Conservation (phyloP, 2,329 filamentous ascomycete genomes). For the Cryphonectria parasitica region DNA sequence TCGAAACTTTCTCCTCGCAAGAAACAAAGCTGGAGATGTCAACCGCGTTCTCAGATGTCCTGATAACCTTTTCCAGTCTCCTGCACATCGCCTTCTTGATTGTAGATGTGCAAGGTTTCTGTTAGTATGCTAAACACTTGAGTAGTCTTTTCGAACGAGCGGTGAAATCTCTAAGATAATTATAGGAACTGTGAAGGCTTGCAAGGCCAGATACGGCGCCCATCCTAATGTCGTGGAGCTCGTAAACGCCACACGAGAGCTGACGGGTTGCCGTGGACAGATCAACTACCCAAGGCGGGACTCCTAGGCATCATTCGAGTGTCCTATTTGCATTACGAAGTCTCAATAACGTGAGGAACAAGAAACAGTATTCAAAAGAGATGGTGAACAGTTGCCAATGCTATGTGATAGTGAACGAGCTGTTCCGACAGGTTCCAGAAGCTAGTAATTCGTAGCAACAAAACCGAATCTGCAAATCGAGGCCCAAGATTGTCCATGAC, state of each 20-base stretch:
- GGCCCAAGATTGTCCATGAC: neutral
- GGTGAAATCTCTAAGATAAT: neutral
- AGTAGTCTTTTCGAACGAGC: neutral
- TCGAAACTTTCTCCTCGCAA: neutral
- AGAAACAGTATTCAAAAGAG: too few species aligned
- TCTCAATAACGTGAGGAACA: too few species aligned
- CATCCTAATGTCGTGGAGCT: neutral
- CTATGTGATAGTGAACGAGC: neutral
- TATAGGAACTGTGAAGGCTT: neutral
- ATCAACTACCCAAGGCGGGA: neutral
- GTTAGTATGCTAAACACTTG: too few species aligned
- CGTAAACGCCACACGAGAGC: neutral
- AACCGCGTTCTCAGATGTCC: neutral
- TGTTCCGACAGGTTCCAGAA: neutral
- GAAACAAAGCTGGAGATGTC: neutral
- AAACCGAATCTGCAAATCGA: neutral
- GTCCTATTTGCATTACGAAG: neutral
- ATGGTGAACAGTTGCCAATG: neutral
- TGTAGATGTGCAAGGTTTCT: neutral
- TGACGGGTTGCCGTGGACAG: neutral
- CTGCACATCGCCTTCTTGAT: neutral
- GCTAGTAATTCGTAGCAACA: neutral
- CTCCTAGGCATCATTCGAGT: neutral
- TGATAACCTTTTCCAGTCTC: neutral
- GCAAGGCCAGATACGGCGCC: neutral